Conservation (phyloP, 495 filamentous ascomycete species). For the Daldinia concentrica region DNA sequence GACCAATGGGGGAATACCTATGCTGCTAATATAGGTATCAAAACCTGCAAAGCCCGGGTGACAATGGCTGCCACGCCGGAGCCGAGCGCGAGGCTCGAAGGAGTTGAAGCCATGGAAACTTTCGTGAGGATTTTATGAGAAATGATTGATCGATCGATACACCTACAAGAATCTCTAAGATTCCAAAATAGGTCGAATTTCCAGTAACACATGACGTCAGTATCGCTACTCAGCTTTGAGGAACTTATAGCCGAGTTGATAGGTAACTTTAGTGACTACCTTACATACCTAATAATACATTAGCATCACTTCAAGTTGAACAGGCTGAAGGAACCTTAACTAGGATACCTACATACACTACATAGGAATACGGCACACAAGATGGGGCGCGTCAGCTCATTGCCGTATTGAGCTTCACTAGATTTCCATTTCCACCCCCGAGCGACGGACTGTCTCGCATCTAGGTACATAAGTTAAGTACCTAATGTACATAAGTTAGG, state of each 20-base stretch:
- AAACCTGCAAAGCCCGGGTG: conserved; percentile 17
- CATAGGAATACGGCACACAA: conserved; percentile 23
- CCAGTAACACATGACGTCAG: conserved; percentile 40
- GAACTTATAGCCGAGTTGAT: background rate
- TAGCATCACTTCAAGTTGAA: background rate
- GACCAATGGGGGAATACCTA: conserved; percentile 28
- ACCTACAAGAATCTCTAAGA: conserved; percentile 1
- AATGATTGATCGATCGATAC: background rate
- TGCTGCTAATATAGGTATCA: background rate
- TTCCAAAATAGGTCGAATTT: conserved; percentile 27
- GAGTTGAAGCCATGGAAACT: background rate
- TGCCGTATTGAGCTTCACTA: conserved; percentile 5
- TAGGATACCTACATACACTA: no score
- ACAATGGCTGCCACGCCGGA: background rate
- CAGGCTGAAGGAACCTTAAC: background rate
- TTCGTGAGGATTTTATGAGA: background rate
- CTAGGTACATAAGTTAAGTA: conserved; percentile 12
- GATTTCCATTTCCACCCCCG: background rate
- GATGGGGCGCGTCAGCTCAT: conserved; percentile 8
- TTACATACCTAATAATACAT: no score
- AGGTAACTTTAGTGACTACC: no score
- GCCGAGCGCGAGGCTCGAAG: conserved; percentile 11
- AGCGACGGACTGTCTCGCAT: conserved; percentile 11
- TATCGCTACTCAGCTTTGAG: conserved; percentile 3
- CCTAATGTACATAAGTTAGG: no score